Conservation (phyloP, 208 protist genomes). For the Wallacemonas sp. region DNA sequence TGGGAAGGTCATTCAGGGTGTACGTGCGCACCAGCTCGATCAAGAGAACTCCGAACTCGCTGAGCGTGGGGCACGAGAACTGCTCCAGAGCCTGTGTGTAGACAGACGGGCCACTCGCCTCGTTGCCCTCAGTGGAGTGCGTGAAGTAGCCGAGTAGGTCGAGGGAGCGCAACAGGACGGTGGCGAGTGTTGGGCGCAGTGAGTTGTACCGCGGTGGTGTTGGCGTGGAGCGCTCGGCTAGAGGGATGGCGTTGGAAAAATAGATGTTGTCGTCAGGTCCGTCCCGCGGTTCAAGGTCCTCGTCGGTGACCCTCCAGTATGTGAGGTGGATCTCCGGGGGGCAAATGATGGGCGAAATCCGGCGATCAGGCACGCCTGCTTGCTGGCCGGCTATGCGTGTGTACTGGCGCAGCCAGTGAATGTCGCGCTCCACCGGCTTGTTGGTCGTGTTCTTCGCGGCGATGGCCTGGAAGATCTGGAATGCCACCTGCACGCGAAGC, state of each 20-base stretch:
- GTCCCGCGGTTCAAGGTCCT: conserved; percentile 12
- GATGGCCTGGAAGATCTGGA: conserved; percentile 54
- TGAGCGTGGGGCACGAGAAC: conserved; percentile 68
- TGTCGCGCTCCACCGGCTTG: conserved; percentile 1
- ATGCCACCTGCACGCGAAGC: conserved; percentile 71
- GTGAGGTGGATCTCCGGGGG: conserved; percentile 61
- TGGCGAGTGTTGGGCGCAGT: conserved; percentile 49
- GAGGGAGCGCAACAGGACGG: conserved; percentile 74
- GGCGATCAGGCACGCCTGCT: conserved; percentile 16
- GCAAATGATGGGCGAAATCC: conserved; percentile 35
- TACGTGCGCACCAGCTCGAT: conserved; percentile 83
- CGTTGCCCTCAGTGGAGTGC: conserved; percentile 45
- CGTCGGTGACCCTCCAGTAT: conserved; percentile 46
- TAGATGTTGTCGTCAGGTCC: conserved; percentile 28
- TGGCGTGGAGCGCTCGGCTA: conserved; percentile 27
- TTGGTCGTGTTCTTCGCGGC: conserved; percentile 1
- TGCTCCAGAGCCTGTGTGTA: conserved; percentile 62
- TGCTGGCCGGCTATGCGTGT: conserved; percentile 27
- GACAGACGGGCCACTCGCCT: conserved; percentile 52
- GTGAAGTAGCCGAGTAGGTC: conserved; percentile 92
- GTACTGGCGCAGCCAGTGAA: conserved; percentile 69
- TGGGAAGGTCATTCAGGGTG: conserved; percentile 41
- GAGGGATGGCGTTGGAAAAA: conserved; percentile 63
- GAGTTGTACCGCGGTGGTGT: conserved; percentile 20
- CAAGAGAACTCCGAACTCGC: conserved; percentile 79